Conservation (phyloP, 2,329 filamentous ascomycete genomes). For the Domatiomyces globalis region DNA sequence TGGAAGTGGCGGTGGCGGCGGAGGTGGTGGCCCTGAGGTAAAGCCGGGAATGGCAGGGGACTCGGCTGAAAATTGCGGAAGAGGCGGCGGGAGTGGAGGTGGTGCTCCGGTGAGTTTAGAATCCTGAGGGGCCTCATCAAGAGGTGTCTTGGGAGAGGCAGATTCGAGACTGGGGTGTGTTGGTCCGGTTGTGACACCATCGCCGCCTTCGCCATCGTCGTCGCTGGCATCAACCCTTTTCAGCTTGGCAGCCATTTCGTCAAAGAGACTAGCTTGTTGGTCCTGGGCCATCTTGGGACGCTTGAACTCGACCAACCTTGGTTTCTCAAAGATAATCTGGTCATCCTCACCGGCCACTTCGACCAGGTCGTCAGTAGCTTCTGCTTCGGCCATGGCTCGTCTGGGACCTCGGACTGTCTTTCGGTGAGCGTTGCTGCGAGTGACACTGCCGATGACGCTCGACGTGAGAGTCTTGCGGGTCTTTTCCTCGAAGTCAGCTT, state of each 20-base stretch:
- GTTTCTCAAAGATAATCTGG: slow-evolving; percentile 59
- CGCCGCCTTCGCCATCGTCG: slow-evolving; percentile 29
- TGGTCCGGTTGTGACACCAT: slow-evolving; percentile 58
- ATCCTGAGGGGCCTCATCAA: slow-evolving; percentile 35
- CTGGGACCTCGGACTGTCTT: slow-evolving; percentile 20
- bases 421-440: slow-evolving; percentile 39
- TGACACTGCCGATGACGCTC: slow-evolving; percentile 59
- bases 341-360: slow-evolving; percentile 43
- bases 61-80: slow-evolving; percentile 8
- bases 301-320: slow-evolving; percentile 63
- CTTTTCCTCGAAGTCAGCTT: slow-evolving; percentile 37
- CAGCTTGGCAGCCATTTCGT: slow-evolving; percentile 62
- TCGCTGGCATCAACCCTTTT: slow-evolving; percentile 60
- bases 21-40: slow-evolving; percentile 33
- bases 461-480: slow-evolving; percentile 52
- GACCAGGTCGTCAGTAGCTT: slow-evolving; percentile 27
- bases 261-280: slow-evolving; percentile 52
- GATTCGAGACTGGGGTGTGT: slow-evolving; percentile 63
- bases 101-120: slow-evolving; percentile 24
- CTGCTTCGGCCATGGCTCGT: slow-evolving; percentile 25
- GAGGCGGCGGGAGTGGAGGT: slow-evolving; percentile 26
- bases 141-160: slow-evolving; percentile 52
- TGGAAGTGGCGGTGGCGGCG: slow-evolving; percentile 36
- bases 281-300: slow-evolving; percentile 51
- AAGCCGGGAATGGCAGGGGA: slow-evolving; percentile 29